A percentile compares a stretch with the other conserved stretches of the same genome.
These are phyloP conservation scores for Carex scoparia DNA, from an alignment of 176 grass and related monocot species.

Conservation along the genomic window DNA sequence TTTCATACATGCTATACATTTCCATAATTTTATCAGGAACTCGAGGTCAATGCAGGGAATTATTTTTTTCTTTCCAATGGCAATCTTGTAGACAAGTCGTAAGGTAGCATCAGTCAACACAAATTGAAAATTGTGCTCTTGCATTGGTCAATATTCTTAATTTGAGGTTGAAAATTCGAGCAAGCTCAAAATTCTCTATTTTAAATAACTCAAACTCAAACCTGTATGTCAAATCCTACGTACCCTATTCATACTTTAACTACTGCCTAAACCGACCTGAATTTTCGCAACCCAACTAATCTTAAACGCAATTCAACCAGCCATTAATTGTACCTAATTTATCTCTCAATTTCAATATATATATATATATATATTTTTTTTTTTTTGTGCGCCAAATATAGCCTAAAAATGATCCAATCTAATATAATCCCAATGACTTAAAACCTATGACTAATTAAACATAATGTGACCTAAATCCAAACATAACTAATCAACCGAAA, in stretches of 20 bases:
- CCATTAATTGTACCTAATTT: neutral
- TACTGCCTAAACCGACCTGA: neutral
- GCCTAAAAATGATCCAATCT: neutral
- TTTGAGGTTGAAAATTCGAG: neutral
- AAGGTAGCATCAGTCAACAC: neutral
- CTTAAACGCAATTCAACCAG: neutral
- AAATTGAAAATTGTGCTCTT: conserved; percentile 4
- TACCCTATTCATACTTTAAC: neutral
- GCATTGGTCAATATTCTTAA: neutral
- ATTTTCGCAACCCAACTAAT: neutral
- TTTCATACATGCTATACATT: neutral
- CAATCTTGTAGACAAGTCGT: neutral
- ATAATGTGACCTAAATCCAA: neutral
- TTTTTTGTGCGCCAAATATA: too few relatives aligned
- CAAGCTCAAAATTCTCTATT: neutral
- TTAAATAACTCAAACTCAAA: neutral
- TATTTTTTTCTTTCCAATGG: neutral
- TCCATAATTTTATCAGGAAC: neutral
- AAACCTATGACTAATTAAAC: too few relatives aligned
- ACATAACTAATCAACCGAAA: neutral
- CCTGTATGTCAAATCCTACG: neutral
- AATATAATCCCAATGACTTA: too few relatives aligned
- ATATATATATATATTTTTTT: too few relatives aligned
- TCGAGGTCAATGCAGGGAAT: neutral
- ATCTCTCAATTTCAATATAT: neutral